Evolutionary conservation across 2,329 filamentous ascomycete genomes (phyloP), one percentile per base, ranked within the genome.

Genomic region (Acrodontium crateriforme): DNA sequence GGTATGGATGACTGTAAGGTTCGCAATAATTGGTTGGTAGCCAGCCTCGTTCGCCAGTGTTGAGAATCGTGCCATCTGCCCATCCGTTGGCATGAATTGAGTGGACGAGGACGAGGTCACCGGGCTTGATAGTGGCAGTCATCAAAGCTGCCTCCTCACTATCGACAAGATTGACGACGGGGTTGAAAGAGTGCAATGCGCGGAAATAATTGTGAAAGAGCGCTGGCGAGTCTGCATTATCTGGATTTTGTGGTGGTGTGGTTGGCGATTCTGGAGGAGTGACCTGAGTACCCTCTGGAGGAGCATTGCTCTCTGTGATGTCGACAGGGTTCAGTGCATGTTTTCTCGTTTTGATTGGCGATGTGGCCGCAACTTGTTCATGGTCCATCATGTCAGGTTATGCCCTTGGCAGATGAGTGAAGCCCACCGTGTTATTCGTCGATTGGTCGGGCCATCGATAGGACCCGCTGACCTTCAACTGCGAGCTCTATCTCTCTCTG

Each of bases 21-120:
- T 94, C 85, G 61, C 89, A 98, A 54, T 95, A 98, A 55, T 98
- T 98, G 6, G 89, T 98, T 3, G 89, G 89, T 35, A 98, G 63
- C 89, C 89, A 98, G 37, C 89, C 89, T 42, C 89, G 71, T 27
- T 79, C 78, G 15, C 87, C 87, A 3, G 84, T 82, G 14, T 78
- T 69, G 36, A 98, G 60, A 21, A 94, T 63, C 1, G 89, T 98
- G 28, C 89, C 89, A 53, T 98, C 89, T 17, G 89, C 89, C 89
- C 89, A 98, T 42, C 89, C 89, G 59, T 95, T 98, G 35, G 83
- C 89, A 55, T 98, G 89, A 41, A 95, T 81, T 3, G 89, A 94
- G 55, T 98, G 89, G 13, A 98, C 79, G 32, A 98, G 60, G 29
- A 98, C 78, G 26, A 98, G 72, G 47, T 98, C 89, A 34, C 89